Percentiles rank a stretch among this genome's conserved stretches.
phyloP scores from a whole-genome alignment of 2,329 filamentous ascomycete genomes.

The Hypoxylon sp. region DNA sequence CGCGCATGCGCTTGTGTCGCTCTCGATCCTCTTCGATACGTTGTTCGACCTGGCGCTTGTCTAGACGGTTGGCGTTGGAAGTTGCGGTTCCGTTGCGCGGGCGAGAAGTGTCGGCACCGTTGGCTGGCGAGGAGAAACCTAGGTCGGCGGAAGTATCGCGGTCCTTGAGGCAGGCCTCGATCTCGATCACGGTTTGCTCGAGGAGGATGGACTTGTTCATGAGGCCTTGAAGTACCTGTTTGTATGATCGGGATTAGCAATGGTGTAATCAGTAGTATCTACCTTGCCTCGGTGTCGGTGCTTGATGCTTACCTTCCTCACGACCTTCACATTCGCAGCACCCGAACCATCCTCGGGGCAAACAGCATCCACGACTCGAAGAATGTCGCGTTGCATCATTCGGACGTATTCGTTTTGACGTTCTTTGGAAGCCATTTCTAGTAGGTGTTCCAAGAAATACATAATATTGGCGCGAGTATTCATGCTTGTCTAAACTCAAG shows the following conservation, averaged over 20 bases:
- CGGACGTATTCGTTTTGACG: constrained; percentile 82
- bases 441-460: constrained; percentile 97
- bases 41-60: constrained; percentile 92
- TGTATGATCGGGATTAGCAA: constrained; percentile 5
- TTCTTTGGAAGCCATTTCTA: constrained; percentile 82
- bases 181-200: constrained; percentile 77
- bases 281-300: neutral
- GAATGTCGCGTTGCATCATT: constrained; percentile 95
- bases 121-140: constrained; percentile 59
- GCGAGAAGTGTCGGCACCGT: constrained; percentile 49
- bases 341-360: constrained; percentile 87
- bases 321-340: constrained; percentile 92
- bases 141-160: constrained; percentile 72
- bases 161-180: constrained; percentile 84
- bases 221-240: constrained; percentile 72
- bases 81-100: constrained; percentile 44
- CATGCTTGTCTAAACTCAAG: constrained; percentile 94
- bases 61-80: constrained; percentile 56
- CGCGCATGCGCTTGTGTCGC: constrained; percentile 87
- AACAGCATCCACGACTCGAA: constrained; percentile 90
- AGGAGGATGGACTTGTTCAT: constrained; percentile 76
- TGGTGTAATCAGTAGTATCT: too few species aligned
- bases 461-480: constrained; percentile 98
- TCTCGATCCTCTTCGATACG: constrained; percentile 97
- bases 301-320: constrained; percentile 71